phyloP scores from a whole-genome alignment of 768 basidiomycete species.

The Baorangia bicolor region DNA sequence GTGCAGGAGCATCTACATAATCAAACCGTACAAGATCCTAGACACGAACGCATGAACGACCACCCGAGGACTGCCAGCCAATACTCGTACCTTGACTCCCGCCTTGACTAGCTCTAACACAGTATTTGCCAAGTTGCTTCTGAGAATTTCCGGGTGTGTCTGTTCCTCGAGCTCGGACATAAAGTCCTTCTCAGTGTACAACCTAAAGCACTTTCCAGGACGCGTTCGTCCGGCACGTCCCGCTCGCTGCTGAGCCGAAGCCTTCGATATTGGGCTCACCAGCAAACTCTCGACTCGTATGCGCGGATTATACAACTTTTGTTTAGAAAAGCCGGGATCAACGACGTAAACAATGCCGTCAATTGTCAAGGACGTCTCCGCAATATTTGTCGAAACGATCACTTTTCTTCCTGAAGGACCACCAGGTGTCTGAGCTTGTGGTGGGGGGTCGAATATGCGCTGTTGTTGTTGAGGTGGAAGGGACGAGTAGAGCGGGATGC shows the following conservation, averaged over 20 bases:
- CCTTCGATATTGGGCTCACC: constrained; percentile 87
- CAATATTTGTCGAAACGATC: constrained; percentile 94
- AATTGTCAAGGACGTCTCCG: constrained; percentile 96
- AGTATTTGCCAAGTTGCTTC: constrained; percentile 91
- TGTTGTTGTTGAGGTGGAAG: constrained; percentile 95
- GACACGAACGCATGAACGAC: neutral
- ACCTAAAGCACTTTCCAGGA: constrained; percentile 35
- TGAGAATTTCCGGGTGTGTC: constrained; percentile 93
- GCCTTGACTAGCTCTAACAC: constrained; percentile 93
- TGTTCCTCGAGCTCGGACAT: constrained; percentile 96
- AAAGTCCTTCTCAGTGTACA: constrained; percentile 98
- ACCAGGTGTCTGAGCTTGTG: constrained; percentile 53
- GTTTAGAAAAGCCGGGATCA: constrained; percentile 96
- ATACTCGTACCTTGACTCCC: constrained; percentile 68
- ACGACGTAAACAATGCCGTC: constrained; percentile 99
- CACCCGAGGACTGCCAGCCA: neutral
- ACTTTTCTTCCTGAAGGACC: constrained; percentile 91
- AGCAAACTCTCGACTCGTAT: constrained; percentile 93
- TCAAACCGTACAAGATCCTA: constrained; percentile 83
- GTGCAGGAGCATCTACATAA: constrained; percentile 91
- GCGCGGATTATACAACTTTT: constrained; percentile 97
- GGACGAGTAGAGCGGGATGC: constrained; percentile 93
- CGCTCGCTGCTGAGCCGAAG: too few species aligned
- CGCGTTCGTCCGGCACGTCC: too few species aligned
- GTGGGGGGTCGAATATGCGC: constrained; percentile 91